These are phyloP conservation scores for Orbilia javanica DNA, from an alignment of 2,329 filamentous ascomycete species.

Conservation along the genomic window DNA sequence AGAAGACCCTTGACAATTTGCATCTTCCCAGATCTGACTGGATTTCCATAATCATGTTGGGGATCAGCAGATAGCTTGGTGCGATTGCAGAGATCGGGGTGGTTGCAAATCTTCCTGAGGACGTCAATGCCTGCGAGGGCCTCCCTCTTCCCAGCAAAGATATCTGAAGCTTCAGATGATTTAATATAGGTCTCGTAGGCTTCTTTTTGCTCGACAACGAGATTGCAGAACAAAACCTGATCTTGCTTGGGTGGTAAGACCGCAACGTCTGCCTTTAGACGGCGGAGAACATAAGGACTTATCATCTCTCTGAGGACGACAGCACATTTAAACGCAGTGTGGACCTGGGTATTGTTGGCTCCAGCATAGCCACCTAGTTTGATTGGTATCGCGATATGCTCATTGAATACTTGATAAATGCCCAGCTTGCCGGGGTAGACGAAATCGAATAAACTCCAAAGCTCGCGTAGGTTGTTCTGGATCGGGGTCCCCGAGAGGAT, in stretches of 20 bases:
- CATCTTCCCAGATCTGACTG: slow-evolving; percentile 91
- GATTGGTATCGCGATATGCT: slow-evolving; percentile 94
- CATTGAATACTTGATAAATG: slow-evolving; percentile 88
- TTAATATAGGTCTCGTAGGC: slow-evolving; percentile 84
- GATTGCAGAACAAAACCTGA: slow-evolving; percentile 93
- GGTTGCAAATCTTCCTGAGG: slow-evolving; percentile 95
- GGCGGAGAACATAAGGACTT: slow-evolving; percentile 89
- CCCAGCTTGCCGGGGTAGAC: slow-evolving; percentile 96
- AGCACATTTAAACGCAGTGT: slow-evolving; percentile 93
- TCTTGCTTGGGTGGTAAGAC: slow-evolving; percentile 96
- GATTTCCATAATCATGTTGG: slow-evolving; percentile 81
- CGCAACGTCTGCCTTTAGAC: slow-evolving; percentile 93
- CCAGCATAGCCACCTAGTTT: slow-evolving; percentile 93
- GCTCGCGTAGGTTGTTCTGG: slow-evolving; percentile 93
- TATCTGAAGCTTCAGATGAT: slow-evolving; percentile 87
- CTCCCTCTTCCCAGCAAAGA: slow-evolving; percentile 76
- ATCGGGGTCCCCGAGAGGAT: slow-evolving; percentile 97
- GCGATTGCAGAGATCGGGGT: slow-evolving; percentile 85
- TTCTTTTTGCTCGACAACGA: slow-evolving; percentile 81
- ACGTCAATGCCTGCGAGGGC: slow-evolving; percentile 91
- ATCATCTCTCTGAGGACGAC: slow-evolving; percentile 94
- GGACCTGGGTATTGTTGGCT: slow-evolving; percentile 90
- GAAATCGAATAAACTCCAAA: slow-evolving; percentile 98
- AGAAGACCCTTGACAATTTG: slow-evolving; percentile 90
- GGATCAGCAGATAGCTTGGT: slow-evolving; percentile 70